These are phyloP conservation scores for Arachnomyces sp. DNA, from an alignment of 2,329 filamentous ascomycete species.

Conservation along the genomic window DNA sequence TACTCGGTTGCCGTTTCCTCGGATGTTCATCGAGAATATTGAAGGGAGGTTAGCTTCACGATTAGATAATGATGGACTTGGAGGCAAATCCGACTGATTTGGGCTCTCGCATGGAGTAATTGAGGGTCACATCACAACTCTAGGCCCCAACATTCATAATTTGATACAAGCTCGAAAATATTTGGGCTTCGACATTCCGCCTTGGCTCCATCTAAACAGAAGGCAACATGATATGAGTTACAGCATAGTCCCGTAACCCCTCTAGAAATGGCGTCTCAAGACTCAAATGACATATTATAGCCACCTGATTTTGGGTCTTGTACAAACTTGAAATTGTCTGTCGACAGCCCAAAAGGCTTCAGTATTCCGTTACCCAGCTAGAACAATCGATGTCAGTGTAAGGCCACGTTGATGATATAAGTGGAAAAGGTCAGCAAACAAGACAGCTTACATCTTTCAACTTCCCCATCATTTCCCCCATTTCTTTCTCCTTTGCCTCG, in stretches of 20 bases:
- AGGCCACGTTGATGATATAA: conserved; percentile 1
- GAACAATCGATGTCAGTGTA: not conserved
- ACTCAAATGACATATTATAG: conserved; percentile 82
- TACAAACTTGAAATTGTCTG: conserved; percentile 88
- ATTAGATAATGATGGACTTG: too few relatives aligned
- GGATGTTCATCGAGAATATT: conserved; percentile 5
- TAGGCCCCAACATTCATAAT: too few relatives aligned
- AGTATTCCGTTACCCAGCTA: conserved; percentile 81
- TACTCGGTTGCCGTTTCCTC: not conserved
- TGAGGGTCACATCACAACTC: too few relatives aligned
- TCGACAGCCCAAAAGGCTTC: conserved; percentile 87
- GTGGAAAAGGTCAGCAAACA: too few relatives aligned
- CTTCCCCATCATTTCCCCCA: conserved; percentile 96
- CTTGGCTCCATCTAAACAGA: too few relatives aligned
- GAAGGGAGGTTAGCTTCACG: too few relatives aligned
- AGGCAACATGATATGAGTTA: too few relatives aligned
- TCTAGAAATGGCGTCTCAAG: conserved; percentile 13
- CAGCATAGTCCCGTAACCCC: too few relatives aligned
- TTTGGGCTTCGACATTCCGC: too few relatives aligned
- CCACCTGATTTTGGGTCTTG: conserved; percentile 84
- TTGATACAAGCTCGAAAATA: too few relatives aligned
- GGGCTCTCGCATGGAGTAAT: too few relatives aligned
- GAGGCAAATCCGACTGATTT: too few relatives aligned
- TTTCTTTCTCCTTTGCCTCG: conserved; percentile 74
- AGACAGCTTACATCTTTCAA: conserved; percentile 60